These are phyloP conservation scores for Solanum dulcamara DNA, from an alignment of 257 asterid species.

Conservation along the genomic window DNA sequence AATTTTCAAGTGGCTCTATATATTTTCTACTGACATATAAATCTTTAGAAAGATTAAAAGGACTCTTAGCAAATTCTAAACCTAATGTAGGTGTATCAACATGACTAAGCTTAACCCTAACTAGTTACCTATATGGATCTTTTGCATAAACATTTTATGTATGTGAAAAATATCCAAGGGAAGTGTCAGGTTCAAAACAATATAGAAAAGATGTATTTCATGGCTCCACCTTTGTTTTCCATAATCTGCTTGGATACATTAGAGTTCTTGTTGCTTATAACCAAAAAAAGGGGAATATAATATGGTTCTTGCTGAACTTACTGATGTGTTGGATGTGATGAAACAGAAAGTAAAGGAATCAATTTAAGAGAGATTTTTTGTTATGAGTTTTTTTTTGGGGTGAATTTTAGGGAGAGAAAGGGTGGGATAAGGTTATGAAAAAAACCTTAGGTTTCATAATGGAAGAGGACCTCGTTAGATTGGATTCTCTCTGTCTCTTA, in stretches of 20 bases:
- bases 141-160: neutral
- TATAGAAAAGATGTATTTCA: neutral
- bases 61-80: neutral
- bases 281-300: neutral
- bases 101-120: neutral
- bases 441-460: neutral
- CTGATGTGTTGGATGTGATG: neutral
- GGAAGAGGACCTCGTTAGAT: neutral
- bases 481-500: neutral
- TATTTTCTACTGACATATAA: neutral
- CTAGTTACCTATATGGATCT: neutral
- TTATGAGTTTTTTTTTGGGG: neutral
- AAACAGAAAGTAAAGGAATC: neutral
- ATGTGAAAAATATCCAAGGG: neutral
- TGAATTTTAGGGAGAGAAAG: neutral
- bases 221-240: neutral
- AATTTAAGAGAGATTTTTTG: neutral
- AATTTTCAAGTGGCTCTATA: neutral
- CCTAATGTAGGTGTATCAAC: neutral
- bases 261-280: neutral
- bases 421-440: neutral
- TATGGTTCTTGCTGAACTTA: neutral
- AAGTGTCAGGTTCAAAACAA: neutral
- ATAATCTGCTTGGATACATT: neutral
- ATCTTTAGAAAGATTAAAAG: neutral